These are phyloP conservation scores for Apocynum venetum DNA, from an alignment of 257 asterid genomes.

Conservation along the genomic window DNA sequence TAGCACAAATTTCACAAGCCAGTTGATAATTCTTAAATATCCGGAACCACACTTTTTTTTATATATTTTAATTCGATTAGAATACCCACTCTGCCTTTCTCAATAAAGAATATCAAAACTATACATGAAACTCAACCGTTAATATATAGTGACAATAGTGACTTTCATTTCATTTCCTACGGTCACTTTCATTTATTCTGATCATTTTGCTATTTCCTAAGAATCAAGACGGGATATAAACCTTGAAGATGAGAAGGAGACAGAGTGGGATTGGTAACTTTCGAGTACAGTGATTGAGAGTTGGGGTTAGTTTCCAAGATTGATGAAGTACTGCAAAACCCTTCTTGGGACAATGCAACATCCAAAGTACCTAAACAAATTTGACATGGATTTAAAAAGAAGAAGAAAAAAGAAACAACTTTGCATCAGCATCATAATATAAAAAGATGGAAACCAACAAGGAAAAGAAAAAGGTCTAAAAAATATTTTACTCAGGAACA, in stretches of 20 bases:
- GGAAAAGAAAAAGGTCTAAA: background rate
- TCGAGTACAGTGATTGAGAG: conserved; percentile 70
- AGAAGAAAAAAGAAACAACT: conserved; percentile 10
- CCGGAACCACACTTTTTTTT: background rate
- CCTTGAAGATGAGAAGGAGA: conserved; percentile 94
- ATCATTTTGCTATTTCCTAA: background rate
- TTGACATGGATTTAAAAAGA: conserved; percentile 5
- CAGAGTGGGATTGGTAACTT: conserved; percentile 84
- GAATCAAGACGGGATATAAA: conserved; percentile 11
- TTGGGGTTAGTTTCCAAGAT: conserved; percentile 33
- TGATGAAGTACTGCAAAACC: conserved; percentile 77
- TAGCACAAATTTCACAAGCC: background rate
- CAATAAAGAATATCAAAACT: conserved; percentile 3
- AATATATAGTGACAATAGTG: background rate
- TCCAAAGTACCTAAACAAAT: conserved; percentile 39
- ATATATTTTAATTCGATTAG: background rate
- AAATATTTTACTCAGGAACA: conserved; percentile 28
- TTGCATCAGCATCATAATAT: background rate
- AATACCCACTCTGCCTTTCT: background rate
- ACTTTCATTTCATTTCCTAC: background rate
- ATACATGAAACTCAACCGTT: background rate
- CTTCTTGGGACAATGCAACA: conserved; percentile 40
- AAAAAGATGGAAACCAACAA: background rate
- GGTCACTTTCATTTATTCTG: background rate
- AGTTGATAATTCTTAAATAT: background rate